phyloP scores from a whole-genome alignment of 345 rosid genomes.

The Erysimum cheiranthoides region DNA sequence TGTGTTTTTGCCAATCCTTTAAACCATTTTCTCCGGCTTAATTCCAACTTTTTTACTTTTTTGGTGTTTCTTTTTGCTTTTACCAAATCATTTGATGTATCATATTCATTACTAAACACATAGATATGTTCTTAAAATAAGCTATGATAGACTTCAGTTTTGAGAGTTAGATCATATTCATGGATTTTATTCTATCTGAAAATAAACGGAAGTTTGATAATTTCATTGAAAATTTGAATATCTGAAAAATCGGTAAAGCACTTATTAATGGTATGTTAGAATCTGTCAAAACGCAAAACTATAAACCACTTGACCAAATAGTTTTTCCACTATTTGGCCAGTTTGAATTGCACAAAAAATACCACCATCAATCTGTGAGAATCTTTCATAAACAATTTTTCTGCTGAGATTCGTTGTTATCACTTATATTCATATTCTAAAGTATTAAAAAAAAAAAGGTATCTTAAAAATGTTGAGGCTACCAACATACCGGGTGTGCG shows the following conservation, averaged over 20 bases:
- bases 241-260: not conserved
- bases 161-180: too few species aligned
- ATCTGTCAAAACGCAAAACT: constrained; percentile 5
- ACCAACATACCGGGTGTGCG: constrained; percentile 28
- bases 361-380: constrained; percentile 29
- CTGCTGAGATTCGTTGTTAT: constrained; percentile 28
- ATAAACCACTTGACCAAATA: not conserved
- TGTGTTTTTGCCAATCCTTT: not conserved
- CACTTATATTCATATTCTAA: constrained; percentile 3
- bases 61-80: not conserved
- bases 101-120: too few species aligned
- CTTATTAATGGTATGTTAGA: not conserved
- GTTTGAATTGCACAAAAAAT: not conserved
- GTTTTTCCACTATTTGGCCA: not conserved
- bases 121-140: too few species aligned
- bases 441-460: too few species aligned
- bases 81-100: not conserved
- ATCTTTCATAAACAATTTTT: constrained; percentile 23
- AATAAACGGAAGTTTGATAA: too few species aligned
- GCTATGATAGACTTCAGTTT: too few species aligned
- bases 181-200: too few species aligned
- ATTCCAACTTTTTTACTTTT: not conserved
- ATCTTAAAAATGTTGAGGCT: constrained; percentile 5
- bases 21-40: not conserved
- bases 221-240: not conserved